Evolutionary conservation across 2,329 filamentous ascomycete genomes (phyloP).

Genomic region (Alternaria rosae): DNA sequence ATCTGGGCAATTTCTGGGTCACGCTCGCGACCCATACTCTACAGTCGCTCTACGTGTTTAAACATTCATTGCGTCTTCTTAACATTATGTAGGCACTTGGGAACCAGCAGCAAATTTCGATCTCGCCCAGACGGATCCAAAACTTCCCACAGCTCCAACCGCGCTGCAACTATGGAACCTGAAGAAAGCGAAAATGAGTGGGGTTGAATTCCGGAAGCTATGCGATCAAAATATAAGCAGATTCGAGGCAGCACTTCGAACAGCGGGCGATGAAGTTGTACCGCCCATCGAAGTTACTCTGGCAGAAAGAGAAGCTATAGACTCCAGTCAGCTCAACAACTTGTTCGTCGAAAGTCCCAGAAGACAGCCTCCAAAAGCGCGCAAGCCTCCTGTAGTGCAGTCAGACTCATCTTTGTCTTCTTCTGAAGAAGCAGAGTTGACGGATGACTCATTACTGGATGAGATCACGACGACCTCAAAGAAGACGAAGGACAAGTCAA

Average conservation of each 20-base stretch:
- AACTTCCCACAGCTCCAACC: not conserved
- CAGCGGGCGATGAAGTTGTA: not conserved
- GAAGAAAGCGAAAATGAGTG: not conserved
- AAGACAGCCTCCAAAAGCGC: constrained; percentile 5
- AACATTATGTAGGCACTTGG: constrained; percentile 32
- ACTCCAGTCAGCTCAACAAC: constrained; percentile 18
- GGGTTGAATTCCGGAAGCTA: not conserved
- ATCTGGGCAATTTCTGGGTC: not conserved
- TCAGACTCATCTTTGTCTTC: constrained; percentile 24
- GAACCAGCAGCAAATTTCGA: constrained; percentile 29
- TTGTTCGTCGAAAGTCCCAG: constrained; percentile 1
- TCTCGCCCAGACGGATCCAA: not conserved
- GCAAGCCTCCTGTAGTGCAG: constrained; percentile 23
- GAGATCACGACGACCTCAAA: constrained; percentile 5
- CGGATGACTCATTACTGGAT: constrained; percentile 14
- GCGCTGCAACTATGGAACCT: not conserved
- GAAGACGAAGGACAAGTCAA: not conserved
- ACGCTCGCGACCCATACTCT: not conserved
- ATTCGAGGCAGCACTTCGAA: constrained; percentile 14
- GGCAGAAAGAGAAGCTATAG: not conserved
- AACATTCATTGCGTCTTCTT: constrained; percentile 2
- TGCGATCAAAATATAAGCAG: constrained; percentile 24
- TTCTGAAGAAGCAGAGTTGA: constrained; percentile 1
- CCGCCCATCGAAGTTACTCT: not conserved
- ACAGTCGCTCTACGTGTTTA: not conserved